Evolutionary conservation across 768 basidiomycete species (phyloP).

Genomic region (Suillus spraguei): DNA sequence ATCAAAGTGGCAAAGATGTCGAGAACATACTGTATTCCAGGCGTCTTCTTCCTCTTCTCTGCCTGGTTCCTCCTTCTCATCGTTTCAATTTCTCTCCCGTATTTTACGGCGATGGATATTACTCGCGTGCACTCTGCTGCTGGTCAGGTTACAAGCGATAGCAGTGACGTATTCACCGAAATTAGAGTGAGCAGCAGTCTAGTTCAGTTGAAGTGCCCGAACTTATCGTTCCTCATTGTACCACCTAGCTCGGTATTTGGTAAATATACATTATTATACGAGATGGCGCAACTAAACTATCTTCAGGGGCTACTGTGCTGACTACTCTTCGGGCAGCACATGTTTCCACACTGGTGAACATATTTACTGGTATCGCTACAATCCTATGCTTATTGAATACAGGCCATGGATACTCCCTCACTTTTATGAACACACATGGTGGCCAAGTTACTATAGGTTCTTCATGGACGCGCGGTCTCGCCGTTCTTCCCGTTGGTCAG

Average conservation of each 20-base stretch:
- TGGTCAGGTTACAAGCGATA: conserved; percentile 24
- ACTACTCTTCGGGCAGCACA: conserved; percentile 35
- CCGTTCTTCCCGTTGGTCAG: conserved; percentile 75
- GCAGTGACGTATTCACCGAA: conserved; percentile 38
- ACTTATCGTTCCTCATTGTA: conserved; percentile 13
- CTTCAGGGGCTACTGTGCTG: conserved; percentile 64
- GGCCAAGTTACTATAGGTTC: conserved; percentile 44
- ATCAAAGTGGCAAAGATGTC: conserved; percentile 33
- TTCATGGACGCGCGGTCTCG: conserved; percentile 75
- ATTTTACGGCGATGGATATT: conserved; percentile 67
- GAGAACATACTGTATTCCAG: conserved; percentile 63
- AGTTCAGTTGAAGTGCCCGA: conserved; percentile 6
- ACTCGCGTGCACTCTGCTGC: conserved; percentile 54
- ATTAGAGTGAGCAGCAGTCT: conserved; percentile 50
- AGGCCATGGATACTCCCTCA: conserved; percentile 61
- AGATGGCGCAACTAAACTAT: conserved; percentile 14
- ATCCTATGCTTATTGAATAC: conserved; percentile 10
- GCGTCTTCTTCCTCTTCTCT: conserved; percentile 53
- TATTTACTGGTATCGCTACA: not conserved
- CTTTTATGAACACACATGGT: conserved; percentile 38
- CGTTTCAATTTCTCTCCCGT: conserved; percentile 72
- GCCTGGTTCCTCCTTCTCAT: conserved; percentile 71
- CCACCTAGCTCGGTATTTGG: conserved; percentile 70
- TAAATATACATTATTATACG: conserved; percentile 28
- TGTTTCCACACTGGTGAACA: conserved; percentile 51